phyloP scores from a whole-genome alignment of 495 filamentous ascomycete species.

The Lepidopterella palustris region DNA sequence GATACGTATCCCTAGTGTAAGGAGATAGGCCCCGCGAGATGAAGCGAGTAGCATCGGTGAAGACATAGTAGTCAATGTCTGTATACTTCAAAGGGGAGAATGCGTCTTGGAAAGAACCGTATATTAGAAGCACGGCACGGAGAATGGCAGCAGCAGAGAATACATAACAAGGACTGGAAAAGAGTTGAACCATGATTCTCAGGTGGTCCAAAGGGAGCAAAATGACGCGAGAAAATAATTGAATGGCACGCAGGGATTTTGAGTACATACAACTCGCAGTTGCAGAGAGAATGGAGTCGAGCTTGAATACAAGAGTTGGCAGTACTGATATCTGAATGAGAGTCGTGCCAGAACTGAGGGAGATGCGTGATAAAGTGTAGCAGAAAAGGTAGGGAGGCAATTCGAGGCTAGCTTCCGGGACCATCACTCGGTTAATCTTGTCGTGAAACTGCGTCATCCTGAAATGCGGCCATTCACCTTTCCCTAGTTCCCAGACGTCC shows the following conservation, averaged over 20 bases:
- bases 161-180: conserved; percentile 36
- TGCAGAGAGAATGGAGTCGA: background rate
- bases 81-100: conserved; percentile 91
- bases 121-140: conserved; percentile 65
- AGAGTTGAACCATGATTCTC: conserved; percentile 18
- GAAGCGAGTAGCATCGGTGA: conserved; percentile 91
- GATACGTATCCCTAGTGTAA: conserved; percentile 87
- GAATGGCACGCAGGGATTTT: no score
- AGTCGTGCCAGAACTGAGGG: background rate
- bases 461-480: no score
- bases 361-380: no score
- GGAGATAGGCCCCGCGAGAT: conserved; percentile 59
- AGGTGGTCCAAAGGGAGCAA: background rate
- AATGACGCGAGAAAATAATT: background rate
- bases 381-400: no score
- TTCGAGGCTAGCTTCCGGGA: no score
- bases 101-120: conserved; percentile 86
- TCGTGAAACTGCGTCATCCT: background rate
- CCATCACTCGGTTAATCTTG: background rate
- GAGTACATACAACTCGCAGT: background rate
- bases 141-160: conserved; percentile 64
- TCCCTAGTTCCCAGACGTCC: no score
- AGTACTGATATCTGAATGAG: no score
- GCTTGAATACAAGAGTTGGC: background rate
- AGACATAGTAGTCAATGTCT: conserved; percentile 97